Base-by-base conservation (phyloP, 108 stramenopile genomes). In the Conticribra guillardii region DNA sequence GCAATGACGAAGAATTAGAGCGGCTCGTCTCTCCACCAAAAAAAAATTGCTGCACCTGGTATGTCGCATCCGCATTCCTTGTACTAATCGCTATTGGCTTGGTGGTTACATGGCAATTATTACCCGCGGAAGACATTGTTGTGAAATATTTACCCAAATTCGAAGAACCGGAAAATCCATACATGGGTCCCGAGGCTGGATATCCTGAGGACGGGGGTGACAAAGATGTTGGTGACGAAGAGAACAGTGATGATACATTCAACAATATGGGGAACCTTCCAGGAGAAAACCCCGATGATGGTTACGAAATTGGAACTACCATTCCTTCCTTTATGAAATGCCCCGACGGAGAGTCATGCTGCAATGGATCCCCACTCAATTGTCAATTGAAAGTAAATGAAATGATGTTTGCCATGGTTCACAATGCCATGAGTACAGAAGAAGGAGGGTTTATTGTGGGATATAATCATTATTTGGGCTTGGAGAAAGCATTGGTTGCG, bases 311-410 rank as follows among this genome's bases (percentile, higher is more conserved):
- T 15, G 61, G 67, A 26, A 49, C 47, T 0, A 23, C 63, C 4
- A 55, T 77, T 5, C 76, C 76, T n/a, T 64, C 61, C 17, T 77
- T 77, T 33, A 77, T 77, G 76, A 69, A 63, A 49, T 77, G 76
- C 59, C 63, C 34, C 4, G 54, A 33, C 2, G 56, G 47, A 2
- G 46, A 70, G 23, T 19, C 24, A 54, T 80, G 79, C 37, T 80
- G 79, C 67, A 80, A 80, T 41, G 79, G 79, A 11, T 62, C 60
- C 31, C 18, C 53, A 33, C 22, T 9, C 19, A 80, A 80, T 74
- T 80, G 79, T 41, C 31, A 55, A 4, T 31, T 80, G 19, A 45
- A 58, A 46, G 49, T 80, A 4, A 47, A 80, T 74, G 34, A 80
- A 60, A 74, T 74, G 54, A 65, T 72, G 79, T 80, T 80, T 47